Conservation (phyloP, 495 filamentous ascomycete species). For the Lentithecium fluviatile region DNA sequence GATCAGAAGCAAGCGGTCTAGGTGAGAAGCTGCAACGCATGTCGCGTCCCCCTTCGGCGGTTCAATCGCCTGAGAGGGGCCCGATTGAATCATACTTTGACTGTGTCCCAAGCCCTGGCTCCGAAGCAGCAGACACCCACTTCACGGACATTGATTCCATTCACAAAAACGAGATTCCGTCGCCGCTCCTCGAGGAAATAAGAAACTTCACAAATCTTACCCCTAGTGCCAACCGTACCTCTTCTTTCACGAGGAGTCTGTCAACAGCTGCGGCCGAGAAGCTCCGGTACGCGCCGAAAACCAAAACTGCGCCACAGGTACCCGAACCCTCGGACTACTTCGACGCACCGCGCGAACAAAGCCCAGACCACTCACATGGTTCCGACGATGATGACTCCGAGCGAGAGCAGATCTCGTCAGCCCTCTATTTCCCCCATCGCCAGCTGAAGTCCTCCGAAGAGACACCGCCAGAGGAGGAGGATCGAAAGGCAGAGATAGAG, state of each 20-base stretch:
- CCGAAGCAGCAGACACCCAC: constrained; percentile 20
- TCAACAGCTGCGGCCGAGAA: constrained; percentile 47
- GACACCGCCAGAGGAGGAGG: constrained; percentile 5
- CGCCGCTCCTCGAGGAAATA: constrained; percentile 61
- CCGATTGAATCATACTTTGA: constrained; percentile 23
- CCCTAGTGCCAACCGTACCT: constrained; percentile 51
- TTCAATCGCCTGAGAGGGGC: constrained; percentile 7
- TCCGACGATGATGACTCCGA: constrained; percentile 78
- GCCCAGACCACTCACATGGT: constrained; percentile 25
- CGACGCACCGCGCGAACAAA: constrained; percentile 41
- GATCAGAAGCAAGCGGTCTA: background rate
- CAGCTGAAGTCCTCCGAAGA: constrained; percentile 43
- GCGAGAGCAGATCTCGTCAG: constrained; percentile 91
- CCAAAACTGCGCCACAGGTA: background rate
- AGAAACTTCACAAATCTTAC: constrained; percentile 58
- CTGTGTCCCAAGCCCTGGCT: constrained; percentile 25
- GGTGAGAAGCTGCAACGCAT: background rate
- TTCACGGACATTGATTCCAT: constrained; percentile 25
- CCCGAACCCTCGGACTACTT: constrained; percentile 26
- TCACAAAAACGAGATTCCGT: constrained; percentile 44
- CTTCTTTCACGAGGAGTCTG: constrained; percentile 57
- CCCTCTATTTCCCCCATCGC: constrained; percentile 87
- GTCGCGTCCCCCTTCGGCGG: constrained; percentile 8
- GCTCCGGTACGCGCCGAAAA: constrained; percentile 2
- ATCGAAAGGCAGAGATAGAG: constrained; percentile 23